phyloP scores from a whole-genome alignment of 257 asterid species.

The Scutellaria minor region DNA sequence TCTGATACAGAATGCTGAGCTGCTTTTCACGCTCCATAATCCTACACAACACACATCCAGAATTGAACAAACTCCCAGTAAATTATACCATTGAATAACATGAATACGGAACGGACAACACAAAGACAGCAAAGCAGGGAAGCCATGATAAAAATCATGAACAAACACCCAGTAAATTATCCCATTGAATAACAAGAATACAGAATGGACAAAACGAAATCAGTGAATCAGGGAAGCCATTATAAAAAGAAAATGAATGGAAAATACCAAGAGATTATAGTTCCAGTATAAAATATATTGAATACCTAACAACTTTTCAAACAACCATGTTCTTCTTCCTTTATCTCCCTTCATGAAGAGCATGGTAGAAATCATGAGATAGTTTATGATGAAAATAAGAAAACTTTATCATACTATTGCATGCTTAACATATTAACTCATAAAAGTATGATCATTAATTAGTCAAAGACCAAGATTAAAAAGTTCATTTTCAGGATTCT shows the following conservation, averaged over 20 bases:
- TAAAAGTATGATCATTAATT: not conserved
- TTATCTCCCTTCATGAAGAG: not conserved
- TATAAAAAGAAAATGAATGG: constrained; percentile 13
- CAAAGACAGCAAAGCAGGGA: not conserved
- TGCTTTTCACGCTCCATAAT: constrained; percentile 98
- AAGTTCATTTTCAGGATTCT: constrained; percentile 2
- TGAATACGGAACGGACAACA: constrained; percentile 23
- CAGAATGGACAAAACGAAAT: constrained; percentile 17
- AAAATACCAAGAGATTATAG: not conserved
- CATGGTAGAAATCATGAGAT: constrained; percentile 3
- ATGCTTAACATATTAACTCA: constrained; percentile 6
- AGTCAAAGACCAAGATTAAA: constrained; percentile 5
- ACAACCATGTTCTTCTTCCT: constrained; percentile 18
- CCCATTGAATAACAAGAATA: constrained; percentile 19
- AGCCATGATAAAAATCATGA: constrained; percentile 1
- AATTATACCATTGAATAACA: constrained; percentile 17
- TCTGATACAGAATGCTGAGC: constrained; percentile 98
- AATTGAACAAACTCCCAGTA: constrained; percentile 15
- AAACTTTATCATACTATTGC: not conserved
- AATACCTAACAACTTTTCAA: constrained; percentile 20
- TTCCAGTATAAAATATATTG: constrained; percentile 4
- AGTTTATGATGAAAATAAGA: constrained; percentile 19
- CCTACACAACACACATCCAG: constrained; percentile 46
- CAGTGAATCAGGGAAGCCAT: constrained; percentile 2
- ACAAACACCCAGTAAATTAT: constrained; percentile 13